Percentiles rank a stretch among this genome's conserved stretches.
Evolutionary conservation across 2,329 filamentous ascomycete genomes (phyloP).

Genomic region (Lasiodiplodia theobromae): DNA sequence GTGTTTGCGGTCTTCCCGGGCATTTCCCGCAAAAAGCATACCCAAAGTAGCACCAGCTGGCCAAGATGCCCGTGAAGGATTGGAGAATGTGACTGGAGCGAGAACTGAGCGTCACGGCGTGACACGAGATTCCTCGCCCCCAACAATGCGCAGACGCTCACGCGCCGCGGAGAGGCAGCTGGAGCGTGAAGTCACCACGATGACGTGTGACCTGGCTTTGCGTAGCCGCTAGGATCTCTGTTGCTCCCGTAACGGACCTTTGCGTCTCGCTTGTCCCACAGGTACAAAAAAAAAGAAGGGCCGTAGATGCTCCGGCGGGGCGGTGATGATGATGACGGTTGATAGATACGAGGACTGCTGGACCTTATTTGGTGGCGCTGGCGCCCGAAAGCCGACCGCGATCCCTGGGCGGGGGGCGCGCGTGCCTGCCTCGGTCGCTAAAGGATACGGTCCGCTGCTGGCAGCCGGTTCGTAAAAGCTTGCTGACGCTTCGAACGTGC

Average conservation of each 20-base stretch:
- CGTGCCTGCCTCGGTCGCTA: conserved; percentile 25
- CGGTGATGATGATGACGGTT: background rate
- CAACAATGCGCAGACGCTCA: background rate
- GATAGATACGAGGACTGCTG: conserved; percentile 22
- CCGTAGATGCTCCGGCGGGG: background rate
- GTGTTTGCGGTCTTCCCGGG: too few relatives aligned
- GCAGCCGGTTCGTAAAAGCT: conserved; percentile 10
- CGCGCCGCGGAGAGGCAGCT: conserved; percentile 1
- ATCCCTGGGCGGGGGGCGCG: conserved; percentile 2
- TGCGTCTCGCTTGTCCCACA: background rate
- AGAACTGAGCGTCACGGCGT: conserved; percentile 4
- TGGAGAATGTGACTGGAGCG: background rate
- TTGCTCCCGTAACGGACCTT: background rate
- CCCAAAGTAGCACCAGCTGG: background rate
- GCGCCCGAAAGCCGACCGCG: conserved; percentile 6
- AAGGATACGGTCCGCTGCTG: conserved; percentile 27
- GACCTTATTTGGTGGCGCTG: conserved; percentile 27
- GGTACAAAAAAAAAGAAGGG: background rate
- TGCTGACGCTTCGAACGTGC: conserved; percentile 21
- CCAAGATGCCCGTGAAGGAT: background rate
- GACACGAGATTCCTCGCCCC: conserved; percentile 12
- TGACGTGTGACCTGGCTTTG: background rate
- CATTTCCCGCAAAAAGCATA: background rate
- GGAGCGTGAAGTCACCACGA: background rate
- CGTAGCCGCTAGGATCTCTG: background rate